These are phyloP conservation scores for Fusarium dimerum DNA, from an alignment of 2,329 filamentous ascomycete species.

Conservation along the genomic window DNA sequence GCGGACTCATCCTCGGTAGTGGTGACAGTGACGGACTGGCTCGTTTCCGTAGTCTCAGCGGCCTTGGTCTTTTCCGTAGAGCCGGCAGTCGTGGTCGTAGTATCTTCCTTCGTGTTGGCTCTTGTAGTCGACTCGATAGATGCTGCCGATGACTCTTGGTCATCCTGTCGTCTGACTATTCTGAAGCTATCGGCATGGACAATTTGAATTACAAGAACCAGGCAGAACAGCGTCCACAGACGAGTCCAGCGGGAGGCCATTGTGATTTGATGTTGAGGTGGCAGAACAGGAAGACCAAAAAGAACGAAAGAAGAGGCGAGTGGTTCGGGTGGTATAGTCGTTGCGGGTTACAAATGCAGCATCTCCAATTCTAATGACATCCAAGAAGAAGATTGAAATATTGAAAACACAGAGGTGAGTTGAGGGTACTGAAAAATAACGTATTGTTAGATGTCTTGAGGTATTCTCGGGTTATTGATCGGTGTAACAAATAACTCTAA, in stretches of 20 bases:
- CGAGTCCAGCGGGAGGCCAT: conserved; percentile 39
- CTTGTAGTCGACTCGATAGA: conserved; percentile 11
- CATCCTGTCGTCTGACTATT: conserved; percentile 38
- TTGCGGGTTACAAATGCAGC: too few species aligned
- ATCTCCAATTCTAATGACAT: too few species aligned
- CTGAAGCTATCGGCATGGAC: conserved; percentile 36
- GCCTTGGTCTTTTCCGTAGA: conserved; percentile 15
- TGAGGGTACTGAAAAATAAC: too few species aligned
- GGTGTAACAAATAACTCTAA: too few species aligned
- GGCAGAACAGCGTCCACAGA: conserved; percentile 41
- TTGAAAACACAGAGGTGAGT: too few species aligned
- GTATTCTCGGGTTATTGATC: too few species aligned
- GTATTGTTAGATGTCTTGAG: too few species aligned
- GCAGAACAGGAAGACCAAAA: too few species aligned
- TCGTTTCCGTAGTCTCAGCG: conserved; percentile 3
- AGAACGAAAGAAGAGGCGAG: too few species aligned
- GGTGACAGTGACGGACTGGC: conserved; percentile 12
- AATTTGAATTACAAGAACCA: conserved; percentile 41
- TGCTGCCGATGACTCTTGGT: conserved; percentile 11
- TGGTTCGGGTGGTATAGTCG: too few species aligned
- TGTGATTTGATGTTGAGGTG: conserved; percentile 3
- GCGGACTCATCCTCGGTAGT: conserved; percentile 15
- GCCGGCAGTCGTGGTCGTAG: conserved; percentile 14
- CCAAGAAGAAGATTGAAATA: too few species aligned
- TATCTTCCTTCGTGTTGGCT: conserved; percentile 10